Conservation (phyloP, 169 alveolate genomes). For the Blepharisma undulans region DNA sequence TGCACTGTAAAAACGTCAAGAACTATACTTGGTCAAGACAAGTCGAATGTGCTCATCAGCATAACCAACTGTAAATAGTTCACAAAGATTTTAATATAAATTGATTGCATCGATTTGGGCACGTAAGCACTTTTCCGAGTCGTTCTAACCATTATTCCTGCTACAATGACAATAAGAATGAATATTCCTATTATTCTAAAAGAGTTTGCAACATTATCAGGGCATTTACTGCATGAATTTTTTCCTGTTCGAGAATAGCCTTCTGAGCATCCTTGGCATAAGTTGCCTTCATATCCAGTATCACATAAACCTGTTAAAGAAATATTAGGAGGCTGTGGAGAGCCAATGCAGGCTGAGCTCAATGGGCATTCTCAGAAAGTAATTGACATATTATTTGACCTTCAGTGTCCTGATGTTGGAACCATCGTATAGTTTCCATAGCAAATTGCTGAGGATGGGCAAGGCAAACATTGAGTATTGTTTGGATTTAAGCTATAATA, state of each 20-base stretch:
- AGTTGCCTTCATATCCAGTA: conserved; percentile 22
- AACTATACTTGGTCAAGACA: conserved; percentile 49
- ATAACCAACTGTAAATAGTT: conserved; percentile 50
- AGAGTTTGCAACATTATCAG: not conserved
- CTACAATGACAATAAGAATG: not conserved
- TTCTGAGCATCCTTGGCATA: not conserved
- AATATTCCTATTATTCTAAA: not conserved
- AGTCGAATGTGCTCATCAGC: conserved; percentile 51
- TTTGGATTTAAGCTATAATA: conserved; percentile 15
- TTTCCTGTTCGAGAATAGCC: not conserved
- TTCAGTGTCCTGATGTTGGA: conserved; percentile 63
- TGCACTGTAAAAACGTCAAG: conserved; percentile 18
- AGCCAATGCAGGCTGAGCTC: conserved; percentile 50
- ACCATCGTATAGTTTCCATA: conserved; percentile 53
- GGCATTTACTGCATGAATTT: conserved; percentile 15
- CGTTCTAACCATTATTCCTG: not conserved
- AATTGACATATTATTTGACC: conserved; percentile 40
- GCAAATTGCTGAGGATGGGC: conserved; percentile 50
- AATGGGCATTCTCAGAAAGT: conserved; percentile 48
- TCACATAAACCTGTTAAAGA: not conserved
- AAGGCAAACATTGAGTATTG: not conserved
- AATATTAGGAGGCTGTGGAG: not conserved
- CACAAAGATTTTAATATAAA: not conserved
- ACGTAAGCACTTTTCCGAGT: conserved; percentile 32
- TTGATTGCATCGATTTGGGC: conserved; percentile 4